A percentile compares a stretch with the other conserved stretches of the same genome.
Conservation (phyloP, 2,329 filamentous ascomycete species). For the Akanthomyces dipterigenus region DNA sequence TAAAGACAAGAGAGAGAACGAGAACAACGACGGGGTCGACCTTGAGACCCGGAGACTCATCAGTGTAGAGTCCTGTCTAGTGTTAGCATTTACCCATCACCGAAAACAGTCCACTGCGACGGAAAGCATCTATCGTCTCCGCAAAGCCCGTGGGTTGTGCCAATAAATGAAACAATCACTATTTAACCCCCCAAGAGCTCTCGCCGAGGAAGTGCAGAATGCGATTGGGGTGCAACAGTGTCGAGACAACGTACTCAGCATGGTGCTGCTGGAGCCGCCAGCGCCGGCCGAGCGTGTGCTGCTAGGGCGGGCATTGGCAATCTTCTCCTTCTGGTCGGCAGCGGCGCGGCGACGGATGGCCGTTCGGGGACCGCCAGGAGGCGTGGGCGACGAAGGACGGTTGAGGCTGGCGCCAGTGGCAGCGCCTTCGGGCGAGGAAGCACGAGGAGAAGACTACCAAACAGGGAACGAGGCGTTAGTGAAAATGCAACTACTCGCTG, state of each 20-base stretch:
- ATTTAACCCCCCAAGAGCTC: background rate
- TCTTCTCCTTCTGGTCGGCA: slow-evolving; percentile 94
- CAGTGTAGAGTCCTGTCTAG: slow-evolving; percentile 80
- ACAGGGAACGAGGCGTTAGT: background rate
- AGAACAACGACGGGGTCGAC: slow-evolving; percentile 97
- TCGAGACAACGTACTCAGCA: slow-evolving; percentile 69
- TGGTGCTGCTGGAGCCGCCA: slow-evolving; percentile 93
- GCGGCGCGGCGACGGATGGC: slow-evolving; percentile 92
- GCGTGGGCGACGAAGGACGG: slow-evolving; percentile 78
- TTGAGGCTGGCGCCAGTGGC: slow-evolving; percentile 63
- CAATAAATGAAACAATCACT: background rate
- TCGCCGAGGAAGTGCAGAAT: background rate
- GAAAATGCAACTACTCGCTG: background rate
- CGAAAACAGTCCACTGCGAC: background rate
- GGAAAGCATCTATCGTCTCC: background rate
- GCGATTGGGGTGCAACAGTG: background rate
- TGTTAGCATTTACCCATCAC: slow-evolving; percentile 20
- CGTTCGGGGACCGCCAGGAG: slow-evolving; percentile 89
- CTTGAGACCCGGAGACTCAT: slow-evolving; percentile 94
- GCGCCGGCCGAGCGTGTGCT: slow-evolving; percentile 91
- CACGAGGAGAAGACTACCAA: slow-evolving; percentile 49
- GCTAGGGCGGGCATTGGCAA: slow-evolving; percentile 85
- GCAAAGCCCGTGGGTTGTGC: background rate
- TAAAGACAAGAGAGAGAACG: slow-evolving; percentile 93
- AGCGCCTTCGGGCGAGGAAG: slow-evolving; percentile 53